Conservation (phyloP, 208 protist genomes). For the Trypanosoma lewisi region DNA sequence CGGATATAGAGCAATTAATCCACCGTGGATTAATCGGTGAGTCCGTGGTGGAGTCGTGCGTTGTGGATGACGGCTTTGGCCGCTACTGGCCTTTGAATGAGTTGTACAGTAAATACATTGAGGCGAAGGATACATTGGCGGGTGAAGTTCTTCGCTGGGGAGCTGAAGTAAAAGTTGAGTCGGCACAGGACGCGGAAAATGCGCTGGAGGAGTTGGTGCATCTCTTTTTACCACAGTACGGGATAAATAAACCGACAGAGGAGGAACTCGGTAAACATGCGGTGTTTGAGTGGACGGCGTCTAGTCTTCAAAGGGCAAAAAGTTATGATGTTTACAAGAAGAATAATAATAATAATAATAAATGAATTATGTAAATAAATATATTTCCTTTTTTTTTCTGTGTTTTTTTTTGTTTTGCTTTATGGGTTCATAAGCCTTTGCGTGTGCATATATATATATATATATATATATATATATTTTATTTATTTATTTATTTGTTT, state of each 20-base stretch:
- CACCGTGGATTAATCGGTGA: constrained; percentile 64
- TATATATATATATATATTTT: not conserved
- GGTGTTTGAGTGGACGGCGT: constrained; percentile 48
- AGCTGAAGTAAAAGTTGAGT: constrained; percentile 34
- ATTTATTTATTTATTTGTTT: not conserved
- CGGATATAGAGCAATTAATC: constrained; percentile 44
- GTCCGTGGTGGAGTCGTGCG: constrained; percentile 71
- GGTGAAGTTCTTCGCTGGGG: constrained; percentile 53
- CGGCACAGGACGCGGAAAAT: constrained; percentile 42
- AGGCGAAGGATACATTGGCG: constrained; percentile 43
- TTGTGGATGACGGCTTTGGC: constrained; percentile 84
- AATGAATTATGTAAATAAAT: constrained; percentile 1
- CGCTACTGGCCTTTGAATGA: constrained; percentile 82
- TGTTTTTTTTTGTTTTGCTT: not conserved
- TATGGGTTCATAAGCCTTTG: not conserved
- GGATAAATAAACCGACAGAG: constrained; percentile 33
- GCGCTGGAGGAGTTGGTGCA: constrained; percentile 63
- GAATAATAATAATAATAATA: constrained; percentile 6
- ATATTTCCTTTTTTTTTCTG: constrained; percentile 1
- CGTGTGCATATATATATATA: not conserved
- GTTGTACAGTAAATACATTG: constrained; percentile 77
- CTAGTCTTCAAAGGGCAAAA: constrained; percentile 29
- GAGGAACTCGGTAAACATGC: constrained; percentile 43
- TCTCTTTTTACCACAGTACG: constrained; percentile 59
- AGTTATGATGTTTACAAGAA: constrained; percentile 45